Conservation (phyloP, 257 asterid species). For the Thymus mandschuricus region DNA sequence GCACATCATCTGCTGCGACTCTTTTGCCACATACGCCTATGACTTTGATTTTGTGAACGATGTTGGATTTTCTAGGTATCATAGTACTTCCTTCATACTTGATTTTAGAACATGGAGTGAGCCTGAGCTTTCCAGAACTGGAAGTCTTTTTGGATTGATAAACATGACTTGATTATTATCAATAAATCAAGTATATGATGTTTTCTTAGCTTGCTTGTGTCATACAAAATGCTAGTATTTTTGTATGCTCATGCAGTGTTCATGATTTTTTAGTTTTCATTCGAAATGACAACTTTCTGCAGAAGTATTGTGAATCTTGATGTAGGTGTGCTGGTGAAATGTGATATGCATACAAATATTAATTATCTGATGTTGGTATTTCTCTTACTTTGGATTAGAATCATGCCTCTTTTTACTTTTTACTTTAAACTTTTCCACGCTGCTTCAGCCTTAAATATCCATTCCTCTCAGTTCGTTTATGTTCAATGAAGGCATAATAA, state of each 20-base stretch:
- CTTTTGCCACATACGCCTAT: conserved; percentile 94
- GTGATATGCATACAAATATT: background rate
- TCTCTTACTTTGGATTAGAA: conserved; percentile 8
- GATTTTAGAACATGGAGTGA: conserved; percentile 23
- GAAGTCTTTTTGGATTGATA: conserved; percentile 22
- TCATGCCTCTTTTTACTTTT: conserved; percentile 1
- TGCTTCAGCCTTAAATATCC: conserved; percentile 16
- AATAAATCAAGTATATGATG: conserved; percentile 2
- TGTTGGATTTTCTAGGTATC: conserved; percentile 85
- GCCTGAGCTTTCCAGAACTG: conserved; percentile 8
- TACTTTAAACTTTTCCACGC: conserved; percentile 7
- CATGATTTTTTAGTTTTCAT: background rate
- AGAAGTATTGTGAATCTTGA: conserved; percentile 12
- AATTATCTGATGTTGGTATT: background rate
- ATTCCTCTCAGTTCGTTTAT: conserved; percentile 12
- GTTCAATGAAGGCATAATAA: conserved; percentile 10
- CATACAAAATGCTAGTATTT: background rate
- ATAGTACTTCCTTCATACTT: conserved; percentile 21
- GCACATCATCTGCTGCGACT: conserved; percentile 94
- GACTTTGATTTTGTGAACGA: conserved; percentile 84
- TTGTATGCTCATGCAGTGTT: background rate
- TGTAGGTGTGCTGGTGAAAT: conserved; percentile 11
- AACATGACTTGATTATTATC: background rate
- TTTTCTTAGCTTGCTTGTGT: conserved; percentile 5
- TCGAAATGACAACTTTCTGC: conserved; percentile 9